Conservation (phyloP, 2,329 filamentous ascomycete genomes). For the Rugonectria rugulosa region DNA sequence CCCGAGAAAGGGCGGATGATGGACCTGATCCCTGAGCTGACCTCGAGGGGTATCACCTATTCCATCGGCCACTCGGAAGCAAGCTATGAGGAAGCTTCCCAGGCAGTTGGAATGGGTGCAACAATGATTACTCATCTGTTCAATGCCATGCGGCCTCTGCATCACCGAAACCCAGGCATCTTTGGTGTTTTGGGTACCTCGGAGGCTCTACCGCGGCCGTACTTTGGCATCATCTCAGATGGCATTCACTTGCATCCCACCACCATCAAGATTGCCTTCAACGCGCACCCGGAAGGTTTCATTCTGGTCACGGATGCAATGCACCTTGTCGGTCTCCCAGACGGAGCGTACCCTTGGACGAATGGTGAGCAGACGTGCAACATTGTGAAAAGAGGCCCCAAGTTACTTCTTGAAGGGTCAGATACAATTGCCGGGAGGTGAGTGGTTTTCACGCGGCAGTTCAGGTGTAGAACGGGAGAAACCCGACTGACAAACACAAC, state of each 20-base stretch:
- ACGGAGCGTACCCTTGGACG: slow-evolving; percentile 86
- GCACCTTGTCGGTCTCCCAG: slow-evolving; percentile 83
- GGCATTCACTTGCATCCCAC: slow-evolving; percentile 91
- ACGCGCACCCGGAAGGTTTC: slow-evolving; percentile 82
- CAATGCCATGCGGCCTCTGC: slow-evolving; percentile 91
- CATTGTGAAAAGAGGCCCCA: slow-evolving; percentile 74
- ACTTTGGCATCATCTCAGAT: slow-evolving; percentile 89
- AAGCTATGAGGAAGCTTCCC: slow-evolving; percentile 81
- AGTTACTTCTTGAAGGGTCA: slow-evolving; percentile 79
- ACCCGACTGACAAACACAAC: slow-evolving; percentile 3
- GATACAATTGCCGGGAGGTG: slow-evolving; percentile 80
- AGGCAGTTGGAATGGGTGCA: slow-evolving; percentile 75
- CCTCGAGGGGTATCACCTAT: slow-evolving; percentile 72
- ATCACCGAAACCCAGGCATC: slow-evolving; percentile 90
- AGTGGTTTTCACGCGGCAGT: slow-evolving; percentile 41
- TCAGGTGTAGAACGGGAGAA: neutral
- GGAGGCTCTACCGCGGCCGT: slow-evolving; percentile 68
- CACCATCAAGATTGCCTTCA: slow-evolving; percentile 87
- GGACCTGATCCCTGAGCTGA: slow-evolving; percentile 71
- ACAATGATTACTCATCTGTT: slow-evolving; percentile 94
- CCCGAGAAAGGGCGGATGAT: slow-evolving; percentile 80
- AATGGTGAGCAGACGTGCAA: slow-evolving; percentile 69
- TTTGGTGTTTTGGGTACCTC: slow-evolving; percentile 83
- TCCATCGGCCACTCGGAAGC: slow-evolving; percentile 89
- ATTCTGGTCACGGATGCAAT: slow-evolving; percentile 94